Conservation (phyloP, 495 filamentous ascomycete genomes). For the Pyrenula massariospora region DNA sequence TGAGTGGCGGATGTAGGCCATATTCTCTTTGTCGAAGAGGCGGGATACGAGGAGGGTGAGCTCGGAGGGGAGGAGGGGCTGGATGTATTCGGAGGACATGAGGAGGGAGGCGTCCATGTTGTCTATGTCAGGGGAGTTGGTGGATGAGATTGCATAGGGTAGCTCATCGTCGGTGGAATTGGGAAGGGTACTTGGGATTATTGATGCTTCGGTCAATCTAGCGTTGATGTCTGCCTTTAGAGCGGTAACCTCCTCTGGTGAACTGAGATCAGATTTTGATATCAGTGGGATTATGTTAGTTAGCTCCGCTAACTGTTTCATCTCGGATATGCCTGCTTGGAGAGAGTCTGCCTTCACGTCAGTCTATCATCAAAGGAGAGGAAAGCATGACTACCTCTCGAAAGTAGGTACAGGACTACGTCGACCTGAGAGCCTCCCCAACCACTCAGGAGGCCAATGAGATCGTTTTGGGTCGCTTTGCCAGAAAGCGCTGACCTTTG, state of each 20-base stretch:
- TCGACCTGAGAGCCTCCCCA: constrained; percentile 85
- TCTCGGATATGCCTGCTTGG: constrained; percentile 62
- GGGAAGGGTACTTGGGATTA: neutral
- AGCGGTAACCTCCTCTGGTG: constrained; percentile 40
- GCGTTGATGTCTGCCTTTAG: constrained; percentile 37
- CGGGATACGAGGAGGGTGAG: constrained; percentile 55
- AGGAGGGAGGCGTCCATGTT: constrained; percentile 91
- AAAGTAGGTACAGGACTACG: constrained; percentile 71
- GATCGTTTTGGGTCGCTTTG: constrained; percentile 54
- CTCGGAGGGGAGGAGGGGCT: constrained; percentile 72
- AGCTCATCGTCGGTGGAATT: constrained; percentile 9
- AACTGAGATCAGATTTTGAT: constrained; percentile 62
- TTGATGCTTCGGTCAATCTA: neutral
- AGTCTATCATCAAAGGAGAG: constrained; percentile 5
- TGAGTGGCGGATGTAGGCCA: constrained; percentile 77
- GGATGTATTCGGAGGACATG: constrained; percentile 89
- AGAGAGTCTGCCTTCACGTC: constrained; percentile 45
- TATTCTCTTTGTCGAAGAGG: constrained; percentile 68
- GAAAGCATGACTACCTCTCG: constrained; percentile 35
- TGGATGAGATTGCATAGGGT: constrained; percentile 76
- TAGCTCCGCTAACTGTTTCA: constrained; percentile 59
- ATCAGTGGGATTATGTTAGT: constrained; percentile 85
- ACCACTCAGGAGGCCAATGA: constrained; percentile 71
- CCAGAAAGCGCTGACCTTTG: constrained; percentile 48
- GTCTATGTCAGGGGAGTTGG: constrained; percentile 63